phyloP scores from a whole-genome alignment of 2,329 filamentous ascomycete species.

The Colletotrichum sansevieriae region DNA sequence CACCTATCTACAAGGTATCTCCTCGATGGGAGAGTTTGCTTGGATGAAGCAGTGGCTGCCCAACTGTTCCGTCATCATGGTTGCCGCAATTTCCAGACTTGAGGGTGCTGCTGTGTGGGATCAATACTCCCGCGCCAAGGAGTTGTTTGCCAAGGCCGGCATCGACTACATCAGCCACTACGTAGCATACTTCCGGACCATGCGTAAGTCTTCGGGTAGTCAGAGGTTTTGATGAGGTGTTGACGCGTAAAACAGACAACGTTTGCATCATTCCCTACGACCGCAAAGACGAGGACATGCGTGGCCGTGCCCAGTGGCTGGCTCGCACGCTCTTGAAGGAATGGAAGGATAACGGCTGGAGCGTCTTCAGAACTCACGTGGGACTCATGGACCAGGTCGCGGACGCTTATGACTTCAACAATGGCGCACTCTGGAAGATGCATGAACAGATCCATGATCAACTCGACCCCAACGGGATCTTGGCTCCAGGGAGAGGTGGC shows the following conservation, averaged over 20 bases:
- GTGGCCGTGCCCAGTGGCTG: conserved; percentile 49
- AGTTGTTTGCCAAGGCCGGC: conserved; percentile 27
- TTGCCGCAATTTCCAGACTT: conserved; percentile 19
- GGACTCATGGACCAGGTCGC: conserved; percentile 61
- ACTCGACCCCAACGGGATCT: conserved; percentile 56
- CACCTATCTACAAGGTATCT: conserved; percentile 33
- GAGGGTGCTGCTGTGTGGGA: conserved; percentile 31
- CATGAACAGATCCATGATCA: conserved; percentile 60
- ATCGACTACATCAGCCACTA: conserved; percentile 37
- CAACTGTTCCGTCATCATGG: conserved; percentile 35
- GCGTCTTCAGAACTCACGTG: conserved; percentile 62
- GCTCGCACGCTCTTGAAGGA: conserved; percentile 55
- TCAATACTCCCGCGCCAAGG: conserved; percentile 28
- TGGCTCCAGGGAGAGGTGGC: conserved; percentile 52
- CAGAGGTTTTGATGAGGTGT: accelerated
- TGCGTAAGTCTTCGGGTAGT: neutral
- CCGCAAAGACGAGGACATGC: conserved; percentile 53
- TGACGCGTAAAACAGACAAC: conserved; percentile 51
- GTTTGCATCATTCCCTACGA: conserved; percentile 65
- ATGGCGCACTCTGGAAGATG: conserved; percentile 56
- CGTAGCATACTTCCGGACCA: conserved; percentile 33
- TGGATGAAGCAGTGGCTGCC: conserved; percentile 38
- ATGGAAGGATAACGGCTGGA: conserved; percentile 56
- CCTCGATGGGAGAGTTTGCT: conserved; percentile 34
- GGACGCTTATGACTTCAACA: conserved; percentile 58